Conservation (phyloP, 2,329 filamentous ascomycete genomes). For the Diaporthe aspalathi region DNA sequence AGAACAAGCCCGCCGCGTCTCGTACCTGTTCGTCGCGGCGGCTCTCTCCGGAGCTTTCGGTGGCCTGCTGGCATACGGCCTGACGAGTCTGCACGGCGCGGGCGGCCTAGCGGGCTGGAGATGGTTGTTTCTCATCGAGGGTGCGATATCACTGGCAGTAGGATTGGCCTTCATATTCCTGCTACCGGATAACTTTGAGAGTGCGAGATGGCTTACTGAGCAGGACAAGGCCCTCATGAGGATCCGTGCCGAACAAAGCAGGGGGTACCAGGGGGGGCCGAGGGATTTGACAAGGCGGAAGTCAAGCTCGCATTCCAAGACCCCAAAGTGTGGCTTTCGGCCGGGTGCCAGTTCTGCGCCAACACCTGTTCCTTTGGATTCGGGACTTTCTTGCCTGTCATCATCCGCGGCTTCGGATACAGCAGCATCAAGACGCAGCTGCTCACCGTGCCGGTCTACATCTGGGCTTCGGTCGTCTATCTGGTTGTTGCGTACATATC, state of each 20-base stretch:
- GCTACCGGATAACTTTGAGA: constrained; percentile 70
- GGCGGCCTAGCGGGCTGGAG: constrained; percentile 49
- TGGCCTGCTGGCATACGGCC: constrained; percentile 53
- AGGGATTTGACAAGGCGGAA: constrained; percentile 63
- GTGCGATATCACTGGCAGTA: constrained; percentile 48
- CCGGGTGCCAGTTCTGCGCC: constrained; percentile 58
- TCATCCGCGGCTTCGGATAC: constrained; percentile 64
- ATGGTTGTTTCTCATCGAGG: constrained; percentile 53
- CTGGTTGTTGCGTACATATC: constrained; percentile 58
- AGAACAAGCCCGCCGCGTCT: constrained; percentile 41
- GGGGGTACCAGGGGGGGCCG: constrained; percentile 59
- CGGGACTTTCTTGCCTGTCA: constrained; percentile 67
- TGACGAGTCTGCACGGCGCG: constrained; percentile 48
- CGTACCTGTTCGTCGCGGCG: constrained; percentile 48
- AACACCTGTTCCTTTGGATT: constrained; percentile 67
- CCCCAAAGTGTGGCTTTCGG: constrained; percentile 61
- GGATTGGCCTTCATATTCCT: constrained; percentile 61
- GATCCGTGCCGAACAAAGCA: constrained; percentile 52
- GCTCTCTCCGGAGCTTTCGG: constrained; percentile 51
- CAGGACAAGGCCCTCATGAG: constrained; percentile 67
- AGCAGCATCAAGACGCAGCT: constrained; percentile 62
- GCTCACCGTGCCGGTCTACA: constrained; percentile 67
- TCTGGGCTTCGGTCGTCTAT: constrained; percentile 60
- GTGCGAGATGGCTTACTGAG: constrained; percentile 68
- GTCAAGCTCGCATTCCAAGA: constrained; percentile 60